Evolutionary conservation across 352 stramenopile genomes (phyloP).

Genomic region (Phytophthora syringae): DNA sequence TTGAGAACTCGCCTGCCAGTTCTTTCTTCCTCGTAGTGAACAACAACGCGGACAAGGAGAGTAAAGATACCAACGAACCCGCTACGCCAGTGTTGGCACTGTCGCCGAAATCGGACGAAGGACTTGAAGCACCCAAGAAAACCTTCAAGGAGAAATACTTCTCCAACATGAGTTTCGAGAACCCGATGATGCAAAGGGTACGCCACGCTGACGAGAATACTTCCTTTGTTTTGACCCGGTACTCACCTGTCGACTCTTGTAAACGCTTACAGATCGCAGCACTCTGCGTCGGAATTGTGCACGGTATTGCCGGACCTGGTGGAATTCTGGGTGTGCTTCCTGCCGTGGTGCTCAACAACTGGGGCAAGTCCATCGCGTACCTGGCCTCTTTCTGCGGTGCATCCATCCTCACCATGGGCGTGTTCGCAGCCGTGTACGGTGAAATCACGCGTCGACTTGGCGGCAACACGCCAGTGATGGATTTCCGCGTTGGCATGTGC

Average conservation of each 20-base stretch:
- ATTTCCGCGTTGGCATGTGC: slow-evolving; percentile 58
- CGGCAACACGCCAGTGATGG: slow-evolving; percentile 54
- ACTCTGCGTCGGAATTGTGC: slow-evolving; percentile 80
- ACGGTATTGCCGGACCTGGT: slow-evolving; percentile 82
- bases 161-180: slow-evolving; percentile 46
- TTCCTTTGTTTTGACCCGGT: background rate
- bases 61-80: background rate
- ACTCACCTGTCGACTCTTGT: no score
- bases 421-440: slow-evolving; percentile 86
- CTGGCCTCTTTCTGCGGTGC: slow-evolving; percentile 84
- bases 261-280: slow-evolving; percentile 46
- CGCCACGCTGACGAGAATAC: background rate
- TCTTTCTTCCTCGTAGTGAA: slow-evolving; percentile 16
- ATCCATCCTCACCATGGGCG: slow-evolving; percentile 89
- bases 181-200: slow-evolving; percentile 47
- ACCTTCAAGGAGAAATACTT: slow-evolving; percentile 35
- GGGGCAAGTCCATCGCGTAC: slow-evolving; percentile 71
- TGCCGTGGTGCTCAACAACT: slow-evolving; percentile 39
- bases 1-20: slow-evolving; percentile 3
- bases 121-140: background rate
- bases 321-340: slow-evolving; percentile 86
- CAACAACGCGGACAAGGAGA: slow-evolving; percentile 6
- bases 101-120: background rate
- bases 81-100: background rate
- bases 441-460: slow-evolving; percentile 67